Percentiles rank a stretch among this genome's conserved stretches.
Conservation (phyloP, 805 yeast species). For the Candida sphagnicola region DNA sequence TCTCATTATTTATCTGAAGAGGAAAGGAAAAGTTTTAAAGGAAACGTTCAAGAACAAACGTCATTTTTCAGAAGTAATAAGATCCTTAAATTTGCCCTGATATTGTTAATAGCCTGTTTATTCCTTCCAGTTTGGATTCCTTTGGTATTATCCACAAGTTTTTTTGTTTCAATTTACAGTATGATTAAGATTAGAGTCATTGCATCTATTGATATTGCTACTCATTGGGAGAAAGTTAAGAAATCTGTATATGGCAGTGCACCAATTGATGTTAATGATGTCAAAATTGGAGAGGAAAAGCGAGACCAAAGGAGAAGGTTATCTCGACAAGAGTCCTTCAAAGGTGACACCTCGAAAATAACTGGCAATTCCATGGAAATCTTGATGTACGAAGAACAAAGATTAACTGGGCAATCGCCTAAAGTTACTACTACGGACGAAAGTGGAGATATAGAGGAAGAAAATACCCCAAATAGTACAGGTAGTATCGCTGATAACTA, state of each 20-base stretch:
- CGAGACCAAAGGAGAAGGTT: slow-evolving; percentile 24
- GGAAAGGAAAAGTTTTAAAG: slow-evolving; percentile 5
- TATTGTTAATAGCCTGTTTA: slow-evolving; percentile 21
- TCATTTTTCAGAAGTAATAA: slow-evolving; percentile 29
- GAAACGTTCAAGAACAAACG: slow-evolving; percentile 35
- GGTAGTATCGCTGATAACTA: slow-evolving; percentile 6
- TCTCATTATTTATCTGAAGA: slow-evolving; percentile 14
- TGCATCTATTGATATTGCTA: slow-evolving; percentile 17
- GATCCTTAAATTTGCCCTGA: slow-evolving; percentile 18
- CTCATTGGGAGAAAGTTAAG: slow-evolving; percentile 33
- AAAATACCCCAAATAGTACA: not conserved
- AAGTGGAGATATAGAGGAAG: slow-evolving; percentile 9
- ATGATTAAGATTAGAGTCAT: slow-evolving; percentile 31
- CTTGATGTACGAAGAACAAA: slow-evolving; percentile 34
- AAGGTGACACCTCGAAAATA: slow-evolving; percentile 37
- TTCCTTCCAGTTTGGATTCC: slow-evolving; percentile 52
- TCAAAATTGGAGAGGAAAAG: slow-evolving; percentile 25
- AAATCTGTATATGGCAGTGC: slow-evolving; percentile 27
- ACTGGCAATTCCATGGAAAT: slow-evolving; percentile 34
- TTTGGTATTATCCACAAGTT: slow-evolving; percentile 32
- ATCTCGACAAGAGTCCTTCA: slow-evolving; percentile 31
- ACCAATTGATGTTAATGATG: slow-evolving; percentile 28
- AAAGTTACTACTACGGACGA: slow-evolving; percentile 10
- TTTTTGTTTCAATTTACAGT: slow-evolving; percentile 36
- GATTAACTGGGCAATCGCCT: slow-evolving; percentile 14